Base-by-base conservation (phyloP, 169 alveolate genomes). In the Sarcocystis neurona region DNA sequence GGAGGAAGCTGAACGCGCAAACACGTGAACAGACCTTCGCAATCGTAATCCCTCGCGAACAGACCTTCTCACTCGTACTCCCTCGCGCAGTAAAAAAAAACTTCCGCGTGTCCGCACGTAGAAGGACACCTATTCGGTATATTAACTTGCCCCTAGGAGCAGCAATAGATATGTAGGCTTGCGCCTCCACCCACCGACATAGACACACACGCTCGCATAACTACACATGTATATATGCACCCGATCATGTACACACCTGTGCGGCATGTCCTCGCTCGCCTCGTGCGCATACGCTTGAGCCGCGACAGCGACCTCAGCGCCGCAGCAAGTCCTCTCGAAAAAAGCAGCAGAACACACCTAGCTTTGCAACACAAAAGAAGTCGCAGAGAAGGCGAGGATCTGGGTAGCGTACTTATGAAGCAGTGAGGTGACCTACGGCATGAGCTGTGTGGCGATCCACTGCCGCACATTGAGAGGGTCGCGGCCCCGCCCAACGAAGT, bases 401-500 rank as follows among this genome's bases (percentile, higher is more conserved):
- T n/a, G n/a, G n/a, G n/a, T n/a, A n/a, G n/a, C n/a, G n/a, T n/a
- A 53, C n/a, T 12, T 53, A 20, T 12, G n/a, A 20, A 53, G 20
- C 63, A 20, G 20, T 53, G 63, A 20, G 10, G 5, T 34, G 39
- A 77, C 75, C 53, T 68, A 66, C 82, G 84, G 70, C 20, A 46
- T 74, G 44, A 85, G 58, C 5, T 78, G 87, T 5, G 88, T 77
- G 53, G 92, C 92, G 10, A 88, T 39, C 92, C 92, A 88, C 80
- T 88, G 92, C 43, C 92, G 92, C 30, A 77, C 87, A 48, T 88
- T 88, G 32, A 79, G 50, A 8, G 92, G 92, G 27, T 48, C 60
- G 1, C 43, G 10, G 32, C 79, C 74, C 48, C 66, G 27, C 56
- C 79, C 63, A 63, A 88, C 32, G 79, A 78, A 88, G 88, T 88